These are phyloP conservation scores for Cercospora beticola DNA, from an alignment of 2,329 filamentous ascomycete species.

Conservation along the genomic window DNA sequence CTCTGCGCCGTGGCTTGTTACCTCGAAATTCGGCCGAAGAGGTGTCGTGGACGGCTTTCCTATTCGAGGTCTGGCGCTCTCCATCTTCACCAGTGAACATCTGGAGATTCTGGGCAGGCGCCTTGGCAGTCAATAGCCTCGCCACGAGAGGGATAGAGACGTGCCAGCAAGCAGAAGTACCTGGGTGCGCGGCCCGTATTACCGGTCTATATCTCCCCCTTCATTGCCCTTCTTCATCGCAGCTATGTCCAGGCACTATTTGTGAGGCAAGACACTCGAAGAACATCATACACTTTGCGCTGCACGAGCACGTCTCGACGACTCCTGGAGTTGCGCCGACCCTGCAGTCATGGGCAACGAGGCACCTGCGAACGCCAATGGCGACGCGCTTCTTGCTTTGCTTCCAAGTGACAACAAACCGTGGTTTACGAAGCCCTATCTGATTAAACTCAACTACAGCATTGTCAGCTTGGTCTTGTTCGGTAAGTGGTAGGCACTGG, in stretches of 20 bases:
- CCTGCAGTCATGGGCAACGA: not conserved
- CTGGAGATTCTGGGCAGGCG: slow-evolving; percentile 6
- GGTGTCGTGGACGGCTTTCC: not conserved
- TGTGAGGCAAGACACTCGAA: not conserved
- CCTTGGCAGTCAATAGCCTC: slow-evolving; percentile 3
- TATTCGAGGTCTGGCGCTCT: slow-evolving; percentile 1
- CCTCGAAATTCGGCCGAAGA: not conserved
- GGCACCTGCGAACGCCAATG: slow-evolving; percentile 16
- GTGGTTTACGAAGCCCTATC: slow-evolving; percentile 47
- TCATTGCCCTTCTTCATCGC: not conserved
- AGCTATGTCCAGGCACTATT: not conserved
- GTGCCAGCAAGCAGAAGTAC: not conserved
- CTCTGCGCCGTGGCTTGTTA: not conserved
- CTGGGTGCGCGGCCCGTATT: not conserved
- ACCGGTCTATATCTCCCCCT: slow-evolving; percentile 1
- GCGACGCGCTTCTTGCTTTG: slow-evolving; percentile 32
- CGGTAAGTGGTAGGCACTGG: slow-evolving; percentile 12
- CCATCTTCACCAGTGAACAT: not conserved
- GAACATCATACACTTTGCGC: not conserved
- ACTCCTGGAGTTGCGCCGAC: not conserved
- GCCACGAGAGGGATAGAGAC: not conserved
- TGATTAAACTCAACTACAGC: slow-evolving; percentile 46
- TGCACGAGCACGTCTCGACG: not conserved
- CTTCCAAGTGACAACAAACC: slow-evolving; percentile 43
- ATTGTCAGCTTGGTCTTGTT: slow-evolving; percentile 45